Evolutionary conservation across 1,284 basidiomycete genomes (phyloP).

Genomic region (Cerrena zonata): DNA sequence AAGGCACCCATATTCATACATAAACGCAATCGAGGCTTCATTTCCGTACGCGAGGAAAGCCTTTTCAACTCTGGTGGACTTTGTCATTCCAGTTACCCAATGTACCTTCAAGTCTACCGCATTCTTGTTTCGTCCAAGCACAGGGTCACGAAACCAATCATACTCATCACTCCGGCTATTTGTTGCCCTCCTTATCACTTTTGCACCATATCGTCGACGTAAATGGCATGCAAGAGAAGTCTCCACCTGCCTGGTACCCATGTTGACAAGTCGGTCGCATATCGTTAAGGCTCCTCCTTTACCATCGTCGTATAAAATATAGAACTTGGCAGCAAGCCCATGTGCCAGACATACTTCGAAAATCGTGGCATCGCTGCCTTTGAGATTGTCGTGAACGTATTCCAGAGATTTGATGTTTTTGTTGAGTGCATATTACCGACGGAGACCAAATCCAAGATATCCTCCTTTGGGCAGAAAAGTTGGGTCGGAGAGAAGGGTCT

Average conservation of each 20-base stretch:
- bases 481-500: constrained; percentile 18
- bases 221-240: neutral
- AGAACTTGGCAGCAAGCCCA: constrained; percentile 6
- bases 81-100: constrained; percentile 6
- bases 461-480: constrained; percentile 29
- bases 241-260: neutral
- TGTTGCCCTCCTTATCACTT: neutral
- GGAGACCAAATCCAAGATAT: constrained; percentile 31
- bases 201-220: neutral
- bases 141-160: too few relatives aligned
- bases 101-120: neutral
- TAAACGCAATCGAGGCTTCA: neutral
- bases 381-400: constrained; percentile 10
- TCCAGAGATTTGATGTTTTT: neutral
- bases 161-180: neutral
- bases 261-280: neutral
- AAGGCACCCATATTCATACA: constrained; percentile 7
- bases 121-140: neutral
- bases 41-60: constrained; percentile 8
- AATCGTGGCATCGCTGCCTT: constrained; percentile 16
- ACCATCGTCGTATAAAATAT: constrained; percentile 1
- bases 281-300: neutral
- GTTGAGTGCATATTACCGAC: constrained; percentile 30
- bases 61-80: neutral
- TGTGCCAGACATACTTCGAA: constrained; percentile 5